Evolutionary conservation across 352 stramenopile genomes (phyloP).

Genomic region (Phytophthora fragariae): DNA sequence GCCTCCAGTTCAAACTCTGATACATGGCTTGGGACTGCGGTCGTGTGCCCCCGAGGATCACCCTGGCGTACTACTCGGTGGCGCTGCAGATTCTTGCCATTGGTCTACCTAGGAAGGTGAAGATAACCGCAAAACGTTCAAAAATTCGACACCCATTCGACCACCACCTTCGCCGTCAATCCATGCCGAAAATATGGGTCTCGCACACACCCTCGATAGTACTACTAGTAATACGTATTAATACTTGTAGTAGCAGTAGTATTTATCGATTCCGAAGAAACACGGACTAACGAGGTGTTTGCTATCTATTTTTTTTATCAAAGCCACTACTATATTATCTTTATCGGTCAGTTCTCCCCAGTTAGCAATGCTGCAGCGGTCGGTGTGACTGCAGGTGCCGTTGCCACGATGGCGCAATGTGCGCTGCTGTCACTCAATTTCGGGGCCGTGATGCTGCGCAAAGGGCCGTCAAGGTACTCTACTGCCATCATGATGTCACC

Average conservation of each 20-base stretch:
- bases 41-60: conserved; percentile 37
- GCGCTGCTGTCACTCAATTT: neutral
- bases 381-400: neutral
- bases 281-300: too few relatives aligned
- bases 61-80: conserved; percentile 57
- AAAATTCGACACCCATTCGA: too few relatives aligned
- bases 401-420: neutral
- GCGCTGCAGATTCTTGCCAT: conserved; percentile 62
- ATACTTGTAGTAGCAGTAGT: too few relatives aligned
- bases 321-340: too few relatives aligned
- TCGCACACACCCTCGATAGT: too few relatives aligned
- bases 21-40: conserved; percentile 62
- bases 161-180: too few relatives aligned
- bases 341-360: neutral
- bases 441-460: neutral
- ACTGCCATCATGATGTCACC: neutral
- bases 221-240: too few relatives aligned
- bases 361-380: neutral
- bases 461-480: neutral
- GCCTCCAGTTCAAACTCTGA: conserved; percentile 61
- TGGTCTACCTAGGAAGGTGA: conserved; percentile 7
- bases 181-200: too few relatives aligned
- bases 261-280: too few relatives aligned
- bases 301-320: too few relatives aligned
- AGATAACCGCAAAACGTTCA: too few relatives aligned